These are phyloP conservation scores for Neobulgaria alba DNA, from an alignment of 2,329 filamentous ascomycete genomes.

Conservation along the genomic window DNA sequence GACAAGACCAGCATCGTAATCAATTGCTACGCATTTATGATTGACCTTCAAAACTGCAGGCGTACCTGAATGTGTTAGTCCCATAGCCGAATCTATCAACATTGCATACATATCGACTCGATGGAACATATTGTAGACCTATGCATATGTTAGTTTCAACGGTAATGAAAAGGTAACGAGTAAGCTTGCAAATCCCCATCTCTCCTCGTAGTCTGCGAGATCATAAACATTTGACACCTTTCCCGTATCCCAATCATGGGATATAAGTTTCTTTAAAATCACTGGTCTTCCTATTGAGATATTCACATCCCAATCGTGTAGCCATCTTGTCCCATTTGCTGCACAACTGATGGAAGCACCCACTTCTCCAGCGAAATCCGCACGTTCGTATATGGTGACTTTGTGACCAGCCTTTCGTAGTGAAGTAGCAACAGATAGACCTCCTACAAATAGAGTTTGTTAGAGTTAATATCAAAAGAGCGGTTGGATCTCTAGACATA, in stretches of 20 bases:
- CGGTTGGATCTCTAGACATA: slow-evolving; percentile 1
- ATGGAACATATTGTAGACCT: slow-evolving; percentile 59
- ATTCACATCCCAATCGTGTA: slow-evolving; percentile 60
- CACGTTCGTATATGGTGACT: slow-evolving; percentile 57
- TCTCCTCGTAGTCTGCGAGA: slow-evolving; percentile 54
- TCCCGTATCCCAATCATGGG: slow-evolving; percentile 61
- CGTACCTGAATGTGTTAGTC: slow-evolving; percentile 44
- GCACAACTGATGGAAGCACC: slow-evolving; percentile 61
- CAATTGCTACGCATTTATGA: slow-evolving; percentile 38
- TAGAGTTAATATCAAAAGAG: background rate
- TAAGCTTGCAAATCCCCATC: slow-evolving; percentile 41
- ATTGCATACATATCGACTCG: slow-evolving; percentile 60
- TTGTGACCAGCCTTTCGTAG: slow-evolving; percentile 44
- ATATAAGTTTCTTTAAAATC: slow-evolving; percentile 57
- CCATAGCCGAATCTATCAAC: slow-evolving; percentile 51
- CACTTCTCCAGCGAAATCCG: slow-evolving; percentile 59
- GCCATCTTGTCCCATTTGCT: slow-evolving; percentile 61
- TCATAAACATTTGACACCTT: slow-evolving; percentile 56
- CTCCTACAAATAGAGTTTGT: slow-evolving; percentile 30
- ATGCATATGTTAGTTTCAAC: background rate
- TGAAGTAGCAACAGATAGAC: slow-evolving; percentile 41
- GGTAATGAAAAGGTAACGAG: slow-evolving; percentile 17
- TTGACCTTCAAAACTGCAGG: slow-evolving; percentile 43
- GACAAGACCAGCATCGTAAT: slow-evolving; percentile 41
- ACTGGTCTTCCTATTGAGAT: slow-evolving; percentile 57